These are phyloP conservation scores for Massariosphaeria phaeospora DNA, from an alignment of 495 filamentous ascomycete genomes.

Conservation along the genomic window DNA sequence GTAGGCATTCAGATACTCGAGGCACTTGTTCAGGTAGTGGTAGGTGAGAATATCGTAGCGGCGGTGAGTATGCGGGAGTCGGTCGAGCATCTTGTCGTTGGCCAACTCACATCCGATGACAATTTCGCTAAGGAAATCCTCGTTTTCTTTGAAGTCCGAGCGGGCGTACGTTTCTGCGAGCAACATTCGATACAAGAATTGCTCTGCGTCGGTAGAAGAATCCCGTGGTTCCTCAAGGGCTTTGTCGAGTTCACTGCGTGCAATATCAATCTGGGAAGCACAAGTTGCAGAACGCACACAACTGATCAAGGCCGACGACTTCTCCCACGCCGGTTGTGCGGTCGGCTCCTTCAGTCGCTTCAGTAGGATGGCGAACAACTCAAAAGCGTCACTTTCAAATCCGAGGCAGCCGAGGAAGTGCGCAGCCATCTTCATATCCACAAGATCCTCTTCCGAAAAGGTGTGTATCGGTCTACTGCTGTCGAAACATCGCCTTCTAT, in stretches of 20 bases:
- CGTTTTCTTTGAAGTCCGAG: slow-evolving; percentile 1
- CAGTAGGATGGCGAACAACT: slow-evolving; percentile 14
- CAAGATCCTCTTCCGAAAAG: slow-evolving; percentile 16
- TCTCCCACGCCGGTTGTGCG: slow-evolving; percentile 2
- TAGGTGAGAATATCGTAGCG: slow-evolving; percentile 16
- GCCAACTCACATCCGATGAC: slow-evolving; percentile 20
- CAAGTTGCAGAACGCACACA: slow-evolving; percentile 10
- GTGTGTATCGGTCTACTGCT: slow-evolving; percentile 18
- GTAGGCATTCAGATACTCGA: slow-evolving; percentile 11
- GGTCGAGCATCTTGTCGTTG: slow-evolving; percentile 13
- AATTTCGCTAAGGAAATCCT: slow-evolving; percentile 7
- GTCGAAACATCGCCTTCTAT: slow-evolving; percentile 10
- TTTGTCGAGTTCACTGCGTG: slow-evolving; percentile 6
- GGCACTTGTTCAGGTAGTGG: slow-evolving; percentile 23
- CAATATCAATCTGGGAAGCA: slow-evolving; percentile 15
- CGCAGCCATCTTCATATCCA: slow-evolving; percentile 22
- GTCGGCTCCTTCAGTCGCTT: slow-evolving; percentile 8
- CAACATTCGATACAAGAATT: slow-evolving; percentile 23
- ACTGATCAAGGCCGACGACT: slow-evolving; percentile 6
- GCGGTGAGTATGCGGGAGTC: slow-evolving; percentile 6
- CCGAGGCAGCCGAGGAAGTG: slow-evolving; percentile 12
- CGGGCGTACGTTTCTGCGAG: slow-evolving; percentile 18
- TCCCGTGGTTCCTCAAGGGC: slow-evolving; percentile 9
- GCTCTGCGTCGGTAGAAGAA: slow-evolving; percentile 7
- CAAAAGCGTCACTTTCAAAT: slow-evolving; percentile 23